These are phyloP conservation scores for Colletotrichum neosansevieriae DNA, from an alignment of 2,329 filamentous ascomycete genomes.

Conservation along the genomic window DNA sequence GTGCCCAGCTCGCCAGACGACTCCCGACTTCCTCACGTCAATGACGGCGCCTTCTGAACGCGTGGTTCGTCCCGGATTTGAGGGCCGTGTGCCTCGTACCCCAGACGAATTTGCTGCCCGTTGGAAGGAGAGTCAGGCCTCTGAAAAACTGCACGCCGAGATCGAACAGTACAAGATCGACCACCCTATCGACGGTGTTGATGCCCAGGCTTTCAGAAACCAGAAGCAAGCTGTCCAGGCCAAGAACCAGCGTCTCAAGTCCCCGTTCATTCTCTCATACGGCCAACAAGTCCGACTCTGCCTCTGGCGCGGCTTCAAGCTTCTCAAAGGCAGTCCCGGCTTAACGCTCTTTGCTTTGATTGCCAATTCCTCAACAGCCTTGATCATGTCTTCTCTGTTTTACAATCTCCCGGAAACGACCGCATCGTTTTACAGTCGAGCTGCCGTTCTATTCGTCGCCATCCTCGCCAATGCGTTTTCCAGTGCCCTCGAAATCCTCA, in stretches of 20 bases:
- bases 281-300: constrained; percentile 59
- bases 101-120: constrained; percentile 48
- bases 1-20: constrained; percentile 69
- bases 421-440: constrained; percentile 58
- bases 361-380: constrained; percentile 59
- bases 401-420: constrained; percentile 59
- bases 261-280: constrained; percentile 61
- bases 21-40: constrained; percentile 80
- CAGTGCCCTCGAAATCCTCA: constrained; percentile 48
- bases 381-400: constrained; percentile 66
- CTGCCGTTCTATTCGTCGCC: constrained; percentile 64
- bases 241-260: constrained; percentile 60
- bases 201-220: constrained; percentile 23
- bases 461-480: constrained; percentile 65
- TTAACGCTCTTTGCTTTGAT: constrained; percentile 54
- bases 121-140: constrained; percentile 45
- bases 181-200: constrained; percentile 32
- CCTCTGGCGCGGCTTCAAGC: constrained; percentile 55
- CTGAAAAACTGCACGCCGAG: constrained; percentile 46
- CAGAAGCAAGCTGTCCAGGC: constrained; percentile 37
- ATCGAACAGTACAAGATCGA: constrained; percentile 45
- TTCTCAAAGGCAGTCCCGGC: constrained; percentile 54
- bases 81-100: constrained; percentile 47
- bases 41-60: constrained; percentile 53
- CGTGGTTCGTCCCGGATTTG: constrained; percentile 44